Conservation (phyloP, 169 alveolate species). For the Theileria equi region DNA sequence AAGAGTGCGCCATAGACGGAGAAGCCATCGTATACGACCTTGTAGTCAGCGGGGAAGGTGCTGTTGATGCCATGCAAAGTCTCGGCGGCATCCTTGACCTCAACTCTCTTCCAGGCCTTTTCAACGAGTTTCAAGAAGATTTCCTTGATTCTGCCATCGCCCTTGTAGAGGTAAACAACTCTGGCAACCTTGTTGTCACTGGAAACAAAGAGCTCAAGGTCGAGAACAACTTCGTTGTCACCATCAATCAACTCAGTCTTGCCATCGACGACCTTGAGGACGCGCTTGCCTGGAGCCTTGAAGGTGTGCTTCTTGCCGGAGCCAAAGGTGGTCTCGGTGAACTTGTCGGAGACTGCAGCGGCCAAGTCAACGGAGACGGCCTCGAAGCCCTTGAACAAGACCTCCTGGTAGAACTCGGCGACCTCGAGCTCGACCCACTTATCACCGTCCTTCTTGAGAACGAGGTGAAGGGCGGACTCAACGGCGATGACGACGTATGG, state of each 20-base stretch:
- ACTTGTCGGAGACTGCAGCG: background rate
- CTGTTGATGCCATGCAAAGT: conserved; percentile 3
- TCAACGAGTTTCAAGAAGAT: background rate
- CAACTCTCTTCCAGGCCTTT: background rate
- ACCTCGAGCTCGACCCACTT: background rate
- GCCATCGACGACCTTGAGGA: background rate
- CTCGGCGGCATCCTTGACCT: background rate
- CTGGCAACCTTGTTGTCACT: conserved; percentile 1
- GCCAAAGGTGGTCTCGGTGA: background rate
- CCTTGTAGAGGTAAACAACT: conserved; percentile 2
- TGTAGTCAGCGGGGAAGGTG: background rate
- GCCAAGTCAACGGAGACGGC: background rate
- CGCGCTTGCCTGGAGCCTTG: too few species aligned
- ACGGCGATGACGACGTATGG: too few species aligned
- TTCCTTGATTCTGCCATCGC: conserved; percentile 8
- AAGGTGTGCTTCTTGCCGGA: conserved; percentile 11
- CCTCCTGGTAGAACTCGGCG: conserved; percentile 3
- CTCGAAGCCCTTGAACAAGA: background rate
- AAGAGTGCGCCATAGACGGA: conserved; percentile 1
- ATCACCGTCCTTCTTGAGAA: background rate
- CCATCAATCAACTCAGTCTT: background rate
- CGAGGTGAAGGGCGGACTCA: too few species aligned
- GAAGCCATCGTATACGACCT: conserved; percentile 5
- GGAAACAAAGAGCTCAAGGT: background rate
- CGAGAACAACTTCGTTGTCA: background rate